Evolutionary conservation across 2,329 filamentous ascomycete species (phyloP).

Genomic region (Venturia aucupariae): DNA sequence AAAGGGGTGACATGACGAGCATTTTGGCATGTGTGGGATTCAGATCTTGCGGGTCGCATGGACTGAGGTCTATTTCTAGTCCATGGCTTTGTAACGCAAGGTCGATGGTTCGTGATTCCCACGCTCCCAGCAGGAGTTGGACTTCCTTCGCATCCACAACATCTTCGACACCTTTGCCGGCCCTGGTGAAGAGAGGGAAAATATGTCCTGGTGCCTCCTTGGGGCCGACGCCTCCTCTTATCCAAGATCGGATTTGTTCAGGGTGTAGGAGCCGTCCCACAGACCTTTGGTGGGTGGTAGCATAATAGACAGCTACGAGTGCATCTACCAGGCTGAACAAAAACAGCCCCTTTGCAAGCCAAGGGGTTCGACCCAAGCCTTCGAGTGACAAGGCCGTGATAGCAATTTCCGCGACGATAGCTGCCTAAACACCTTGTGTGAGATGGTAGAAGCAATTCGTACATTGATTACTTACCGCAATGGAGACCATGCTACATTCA

Average conservation of each 20-base stretch:
- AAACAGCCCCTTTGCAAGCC: neutral
- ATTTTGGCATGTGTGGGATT: neutral
- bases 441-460: neutral
- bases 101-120: neutral
- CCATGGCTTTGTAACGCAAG: neutral
- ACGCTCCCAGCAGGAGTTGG: neutral
- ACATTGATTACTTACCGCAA: neutral
- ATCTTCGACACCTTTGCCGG: neutral
- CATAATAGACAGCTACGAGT: slow-evolving; percentile 2
- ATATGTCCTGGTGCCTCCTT: no score
- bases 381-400: slow-evolving; percentile 1
- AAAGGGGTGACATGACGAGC: neutral
- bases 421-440: neutral
- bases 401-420: slow-evolving; percentile 7
- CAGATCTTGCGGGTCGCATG: neutral
- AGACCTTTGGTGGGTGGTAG: neutral
- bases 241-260: neutral
- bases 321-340: neutral
- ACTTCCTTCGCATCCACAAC: neutral
- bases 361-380: neutral
- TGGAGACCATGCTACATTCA: neutral
- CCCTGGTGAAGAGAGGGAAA: no score
- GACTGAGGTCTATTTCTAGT: neutral
- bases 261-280: neutral
- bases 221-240: neutral